Percentiles rank a stretch among this genome's conserved stretches.
Conservation (phyloP, 176 grass and related monocot species). For the Musa itinerans region DNA sequence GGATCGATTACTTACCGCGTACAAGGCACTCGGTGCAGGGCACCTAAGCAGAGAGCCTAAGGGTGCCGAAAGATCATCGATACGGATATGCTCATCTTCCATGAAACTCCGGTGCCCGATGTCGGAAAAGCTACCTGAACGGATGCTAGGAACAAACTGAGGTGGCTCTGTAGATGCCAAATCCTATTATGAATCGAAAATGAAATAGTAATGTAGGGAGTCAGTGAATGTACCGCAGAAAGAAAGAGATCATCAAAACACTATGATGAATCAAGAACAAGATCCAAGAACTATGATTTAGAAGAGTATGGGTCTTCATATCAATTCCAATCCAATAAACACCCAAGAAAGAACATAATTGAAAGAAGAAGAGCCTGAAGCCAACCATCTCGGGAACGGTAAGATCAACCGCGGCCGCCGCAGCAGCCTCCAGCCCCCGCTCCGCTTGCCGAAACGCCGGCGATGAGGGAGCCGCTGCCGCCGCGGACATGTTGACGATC, state of each 20-base stretch:
- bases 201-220: not conserved
- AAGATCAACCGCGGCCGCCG: not conserved
- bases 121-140: constrained; percentile 15
- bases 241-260: not conserved
- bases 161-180: not conserved
- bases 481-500: not conserved
- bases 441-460: not conserved
- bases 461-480: not conserved
- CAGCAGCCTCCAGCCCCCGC: not conserved
- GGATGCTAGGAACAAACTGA: constrained; percentile 14
- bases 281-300: not conserved
- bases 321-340: not conserved
- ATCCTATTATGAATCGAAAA: not conserved
- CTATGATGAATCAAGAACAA: not conserved
- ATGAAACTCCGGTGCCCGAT: constrained; percentile 4
- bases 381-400: constrained; percentile 2
- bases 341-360: not conserved
- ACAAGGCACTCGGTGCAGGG: constrained; percentile 9
- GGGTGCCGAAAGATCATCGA: constrained; percentile 16
- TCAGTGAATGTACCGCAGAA: not conserved
- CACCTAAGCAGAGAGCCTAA: constrained; percentile 3
- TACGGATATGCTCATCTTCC: constrained; percentile 19
- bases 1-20: constrained; percentile 4
- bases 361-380: not conserved
- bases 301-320: not conserved